Percentiles rank a stretch among this genome's conserved stretches.
phyloP scores from a whole-genome alignment of 2,329 filamentous ascomycete species.

The Bipolaris gigantea region DNA sequence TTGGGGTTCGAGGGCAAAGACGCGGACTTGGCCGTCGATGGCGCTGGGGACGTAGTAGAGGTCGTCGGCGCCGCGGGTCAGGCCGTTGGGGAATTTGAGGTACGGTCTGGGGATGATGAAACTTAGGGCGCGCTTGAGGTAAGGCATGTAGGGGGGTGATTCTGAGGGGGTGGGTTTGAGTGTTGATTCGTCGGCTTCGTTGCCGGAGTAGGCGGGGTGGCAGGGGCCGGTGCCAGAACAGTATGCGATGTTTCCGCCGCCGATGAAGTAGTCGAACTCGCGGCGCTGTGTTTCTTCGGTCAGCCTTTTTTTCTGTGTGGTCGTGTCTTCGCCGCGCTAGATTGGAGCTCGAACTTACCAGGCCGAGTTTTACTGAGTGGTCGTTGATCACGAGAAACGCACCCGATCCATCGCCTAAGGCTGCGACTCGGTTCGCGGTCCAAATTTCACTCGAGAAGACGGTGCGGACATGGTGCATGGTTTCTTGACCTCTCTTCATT shows the following conservation, averaged over 20 bases:
- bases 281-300: conserved; percentile 9
- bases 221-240: conserved; percentile 25
- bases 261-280: conserved; percentile 28
- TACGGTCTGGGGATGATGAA: conserved; percentile 19
- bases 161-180: neutral
- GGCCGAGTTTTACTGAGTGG: conserved; percentile 30
- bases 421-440: conserved; percentile 30
- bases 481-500: conserved; percentile 21
- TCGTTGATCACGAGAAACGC: conserved; percentile 33
- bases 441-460: conserved; percentile 22
- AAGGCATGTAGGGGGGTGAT: conserved; percentile 6
- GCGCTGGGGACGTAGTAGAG: conserved; percentile 34
- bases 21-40: conserved; percentile 29
- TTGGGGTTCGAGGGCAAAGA: conserved; percentile 19
- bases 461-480: conserved; percentile 31
- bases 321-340: no score
- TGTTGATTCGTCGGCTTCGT: conserved; percentile 5
- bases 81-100: conserved; percentile 37
- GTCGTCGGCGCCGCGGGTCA: conserved; percentile 25
- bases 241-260: conserved; percentile 34
- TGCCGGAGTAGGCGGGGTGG: conserved; percentile 17
- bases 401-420: conserved; percentile 23
- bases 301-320: neutral
- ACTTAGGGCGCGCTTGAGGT: conserved; percentile 3
- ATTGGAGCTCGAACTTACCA: conserved; percentile 10